Evolutionary conservation across 2,329 filamentous ascomycete genomes (phyloP).

Genomic region (Alternaria arborescens): DNA sequence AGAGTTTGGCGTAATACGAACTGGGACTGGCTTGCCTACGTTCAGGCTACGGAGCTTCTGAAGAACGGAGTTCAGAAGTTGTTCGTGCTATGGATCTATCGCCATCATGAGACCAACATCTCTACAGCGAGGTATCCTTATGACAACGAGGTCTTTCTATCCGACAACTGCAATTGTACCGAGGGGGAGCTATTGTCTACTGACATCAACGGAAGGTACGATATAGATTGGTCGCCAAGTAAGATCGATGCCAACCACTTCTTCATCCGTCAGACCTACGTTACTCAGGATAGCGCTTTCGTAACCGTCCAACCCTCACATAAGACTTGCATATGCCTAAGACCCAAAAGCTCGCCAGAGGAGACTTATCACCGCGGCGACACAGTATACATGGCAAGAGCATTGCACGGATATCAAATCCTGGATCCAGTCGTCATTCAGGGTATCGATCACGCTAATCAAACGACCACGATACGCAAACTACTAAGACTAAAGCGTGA

Average conservation of each 20-base stretch:
- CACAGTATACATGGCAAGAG: slow-evolving; percentile 63
- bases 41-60: slow-evolving; percentile 60
- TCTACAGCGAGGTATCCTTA: slow-evolving; percentile 73
- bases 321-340: slow-evolving; percentile 61
- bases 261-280: slow-evolving; percentile 76
- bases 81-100: slow-evolving; percentile 78
- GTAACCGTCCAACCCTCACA: slow-evolving; percentile 65
- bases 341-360: slow-evolving; percentile 17
- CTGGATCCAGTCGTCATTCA: slow-evolving; percentile 71
- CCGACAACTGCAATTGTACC: slow-evolving; percentile 76
- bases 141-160: slow-evolving; percentile 77
- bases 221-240: slow-evolving; percentile 66
- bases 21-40: slow-evolving; percentile 74
- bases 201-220: slow-evolving; percentile 66
- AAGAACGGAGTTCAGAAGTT: slow-evolving; percentile 57
- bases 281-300: slow-evolving; percentile 68
- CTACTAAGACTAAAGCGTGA: slow-evolving; percentile 60
- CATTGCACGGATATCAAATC: slow-evolving; percentile 34
- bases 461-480: slow-evolving; percentile 58
- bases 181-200: slow-evolving; percentile 61
- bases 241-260: slow-evolving; percentile 57
- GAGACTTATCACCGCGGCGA: slow-evolving; percentile 62
- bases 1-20: slow-evolving; percentile 63
- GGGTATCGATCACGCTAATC: slow-evolving; percentile 38
- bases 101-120: slow-evolving; percentile 74